Conservation (phyloP, 2,329 filamentous ascomycete genomes). For the Peltaster fructicola region DNA sequence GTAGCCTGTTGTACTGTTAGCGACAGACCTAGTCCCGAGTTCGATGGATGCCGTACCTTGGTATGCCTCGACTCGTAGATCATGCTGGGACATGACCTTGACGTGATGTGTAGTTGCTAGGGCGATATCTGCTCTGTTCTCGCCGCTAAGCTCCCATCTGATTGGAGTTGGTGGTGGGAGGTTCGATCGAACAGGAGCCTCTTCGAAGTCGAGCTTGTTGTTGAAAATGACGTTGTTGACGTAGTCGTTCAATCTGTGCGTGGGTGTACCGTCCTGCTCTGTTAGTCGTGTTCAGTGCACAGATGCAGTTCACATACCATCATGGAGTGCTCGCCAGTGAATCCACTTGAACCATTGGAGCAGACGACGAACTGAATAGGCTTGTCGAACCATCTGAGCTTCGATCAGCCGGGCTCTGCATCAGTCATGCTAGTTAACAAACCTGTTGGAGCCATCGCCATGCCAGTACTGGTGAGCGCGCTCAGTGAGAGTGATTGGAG, state of each 20-base stretch:
- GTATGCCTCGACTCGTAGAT: constrained; percentile 86
- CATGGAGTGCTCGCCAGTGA: constrained; percentile 98
- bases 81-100: constrained; percentile 66
- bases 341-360: constrained; percentile 92
- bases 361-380: constrained; percentile 95
- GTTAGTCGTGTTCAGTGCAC: too few relatives aligned
- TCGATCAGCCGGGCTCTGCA: too few relatives aligned
- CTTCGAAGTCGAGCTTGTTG: constrained; percentile 82
- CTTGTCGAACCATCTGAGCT: constrained; percentile 99
- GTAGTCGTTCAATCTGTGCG: constrained; percentile 90
- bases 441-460: constrained; percentile 82
- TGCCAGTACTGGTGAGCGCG: constrained; percentile 96
- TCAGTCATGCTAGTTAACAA: too few relatives aligned
- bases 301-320: too few relatives aligned
- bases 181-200: constrained; percentile 59
- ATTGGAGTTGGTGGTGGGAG: constrained; percentile 65
- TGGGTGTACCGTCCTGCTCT: constrained; percentile 96
- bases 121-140: constrained; percentile 61
- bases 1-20: too few relatives aligned
- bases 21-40: too few relatives aligned
- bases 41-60: too few relatives aligned
- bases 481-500: constrained; percentile 85
- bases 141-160: constrained; percentile 58
- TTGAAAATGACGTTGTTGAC: constrained; percentile 81
- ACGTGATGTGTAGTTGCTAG: constrained; percentile 64